Conservation (phyloP, 768 basidiomycete genomes). For the Mycena rosella region DNA sequence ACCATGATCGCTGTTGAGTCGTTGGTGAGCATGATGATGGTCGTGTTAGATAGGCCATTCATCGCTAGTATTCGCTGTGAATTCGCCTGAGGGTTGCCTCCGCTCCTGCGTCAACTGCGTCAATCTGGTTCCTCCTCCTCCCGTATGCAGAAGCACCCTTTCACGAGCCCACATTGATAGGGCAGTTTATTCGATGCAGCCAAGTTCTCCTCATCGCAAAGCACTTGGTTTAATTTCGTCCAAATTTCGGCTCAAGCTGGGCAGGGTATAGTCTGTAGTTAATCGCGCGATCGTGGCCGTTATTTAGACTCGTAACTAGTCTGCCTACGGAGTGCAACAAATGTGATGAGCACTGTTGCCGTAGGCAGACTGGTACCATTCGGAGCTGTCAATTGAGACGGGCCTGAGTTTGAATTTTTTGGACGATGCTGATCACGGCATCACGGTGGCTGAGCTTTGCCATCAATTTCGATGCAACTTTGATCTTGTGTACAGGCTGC, state of each 20-base stretch:
- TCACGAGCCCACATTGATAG: slow-evolving; percentile 17
- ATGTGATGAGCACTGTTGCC: too few relatives aligned
- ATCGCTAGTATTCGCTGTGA: background rate
- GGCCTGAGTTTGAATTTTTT: too few relatives aligned
- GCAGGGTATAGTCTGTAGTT: too few relatives aligned
- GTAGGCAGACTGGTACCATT: too few relatives aligned
- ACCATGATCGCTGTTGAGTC: slow-evolving; percentile 29
- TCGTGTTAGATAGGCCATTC: slow-evolving; percentile 8
- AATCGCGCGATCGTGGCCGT: too few relatives aligned
- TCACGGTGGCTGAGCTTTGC: too few relatives aligned
- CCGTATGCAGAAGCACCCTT: slow-evolving; percentile 5
- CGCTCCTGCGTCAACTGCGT: background rate
- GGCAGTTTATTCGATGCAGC: background rate
- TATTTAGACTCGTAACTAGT: too few relatives aligned
- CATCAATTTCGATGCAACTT: too few relatives aligned
- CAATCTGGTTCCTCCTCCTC: background rate
- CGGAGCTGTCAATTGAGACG: too few relatives aligned
- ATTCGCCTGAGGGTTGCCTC: background rate
- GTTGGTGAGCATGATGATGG: slow-evolving; percentile 15
- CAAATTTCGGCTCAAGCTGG: background rate
- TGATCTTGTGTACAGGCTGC: too few relatives aligned
- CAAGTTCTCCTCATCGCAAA: background rate
- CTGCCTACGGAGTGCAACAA: too few relatives aligned
- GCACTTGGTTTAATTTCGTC: slow-evolving; percentile 12
- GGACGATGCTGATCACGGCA: too few relatives aligned